Evolutionary conservation across 2,329 filamentous ascomycete species (phyloP), one percentile per base, ranked within the genome.

Genomic region (Diplodia scrobiculata): DNA sequence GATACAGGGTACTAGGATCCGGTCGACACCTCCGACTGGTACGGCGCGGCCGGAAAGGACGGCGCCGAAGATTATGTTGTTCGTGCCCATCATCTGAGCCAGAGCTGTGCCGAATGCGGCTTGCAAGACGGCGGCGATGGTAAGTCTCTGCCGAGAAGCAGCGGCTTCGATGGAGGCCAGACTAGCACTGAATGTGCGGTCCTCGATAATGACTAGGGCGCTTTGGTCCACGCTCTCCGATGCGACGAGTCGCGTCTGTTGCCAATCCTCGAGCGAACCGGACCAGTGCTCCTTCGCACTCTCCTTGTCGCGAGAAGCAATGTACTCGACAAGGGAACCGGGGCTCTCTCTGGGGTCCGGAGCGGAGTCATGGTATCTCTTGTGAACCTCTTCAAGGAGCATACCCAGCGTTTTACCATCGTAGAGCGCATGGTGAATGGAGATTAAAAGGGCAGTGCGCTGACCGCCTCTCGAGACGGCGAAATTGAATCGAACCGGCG

Each of bases 241-340:
- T 68, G 60, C 77, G 79, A 53, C 84, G 82, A 55, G 80, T 77
- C 2, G 80, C 79, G 69, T 79, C 76, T 4, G 68, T 69, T 5
- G 68, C 66, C 2, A 50, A 32, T 13, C 75, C 73, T 2, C 67
- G 64, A 17, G 77, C 76, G 38, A 78, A 74, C 2, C 69, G 74
- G 9, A 73, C 70, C 58, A 64, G 21, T 67, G 52, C 17, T 64
- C 58, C 55, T 63, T 73, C 45, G 74, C 70, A 58, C 69, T 70
- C 11, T 73, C 69, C 6, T 67, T 54, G 64, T 74, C 69, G 47
- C 72, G 72, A 21, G 69, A 68, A 47, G 66, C 69, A 6, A 75
- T 67, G 62, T 77, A 68, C 14, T 74, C 70, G 14, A 77, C 66
- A 32, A 77, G 72, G 5, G 67, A 66, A 5, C 67, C 68, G 1